A percentile compares a stretch with the other conserved stretches of the same genome.
phyloP scores from a whole-genome alignment of 2,329 filamentous ascomycete species.

The Ambrosiella cleistominuta region DNA sequence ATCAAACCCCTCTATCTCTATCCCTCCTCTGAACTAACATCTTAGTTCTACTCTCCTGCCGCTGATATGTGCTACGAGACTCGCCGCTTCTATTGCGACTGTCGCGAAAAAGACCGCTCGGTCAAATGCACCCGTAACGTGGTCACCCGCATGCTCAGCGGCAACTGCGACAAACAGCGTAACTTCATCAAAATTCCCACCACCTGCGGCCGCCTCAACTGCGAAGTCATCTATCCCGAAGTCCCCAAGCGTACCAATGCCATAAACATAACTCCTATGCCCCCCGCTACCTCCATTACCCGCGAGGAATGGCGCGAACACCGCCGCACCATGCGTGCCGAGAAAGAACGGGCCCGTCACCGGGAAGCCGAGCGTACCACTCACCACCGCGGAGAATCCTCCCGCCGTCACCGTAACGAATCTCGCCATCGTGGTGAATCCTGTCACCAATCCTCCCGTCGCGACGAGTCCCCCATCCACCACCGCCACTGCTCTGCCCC shows the following conservation, averaged over 20 bases:
- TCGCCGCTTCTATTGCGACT: conserved; percentile 5
- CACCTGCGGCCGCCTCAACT: conserved; percentile 7
- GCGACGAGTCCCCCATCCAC: neutral
- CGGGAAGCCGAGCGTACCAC: neutral
- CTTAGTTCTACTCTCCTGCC: neutral
- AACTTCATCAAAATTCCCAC: neutral
- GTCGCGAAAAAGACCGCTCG: neutral
- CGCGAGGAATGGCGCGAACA: neutral
- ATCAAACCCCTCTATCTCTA: neutral
- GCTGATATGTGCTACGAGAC: conserved; percentile 4
- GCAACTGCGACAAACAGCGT: conserved; percentile 1
- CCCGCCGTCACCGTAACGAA: neutral
- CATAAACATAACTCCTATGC: neutral
- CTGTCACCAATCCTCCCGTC: neutral
- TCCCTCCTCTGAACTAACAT: neutral
- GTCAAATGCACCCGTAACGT: neutral
- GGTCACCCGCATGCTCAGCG: neutral
- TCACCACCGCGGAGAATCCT: neutral
- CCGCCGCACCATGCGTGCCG: neutral
- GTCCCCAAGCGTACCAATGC: neutral
- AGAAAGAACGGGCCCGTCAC: neutral
- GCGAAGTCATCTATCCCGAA: conserved; percentile 3
- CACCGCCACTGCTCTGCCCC: neutral
- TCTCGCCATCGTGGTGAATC: neutral
- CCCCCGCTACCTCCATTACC: neutral